Base-by-base conservation (phyloP, 1,139 yeast genomes). In the Nakaseomyces glabratus region DNA sequence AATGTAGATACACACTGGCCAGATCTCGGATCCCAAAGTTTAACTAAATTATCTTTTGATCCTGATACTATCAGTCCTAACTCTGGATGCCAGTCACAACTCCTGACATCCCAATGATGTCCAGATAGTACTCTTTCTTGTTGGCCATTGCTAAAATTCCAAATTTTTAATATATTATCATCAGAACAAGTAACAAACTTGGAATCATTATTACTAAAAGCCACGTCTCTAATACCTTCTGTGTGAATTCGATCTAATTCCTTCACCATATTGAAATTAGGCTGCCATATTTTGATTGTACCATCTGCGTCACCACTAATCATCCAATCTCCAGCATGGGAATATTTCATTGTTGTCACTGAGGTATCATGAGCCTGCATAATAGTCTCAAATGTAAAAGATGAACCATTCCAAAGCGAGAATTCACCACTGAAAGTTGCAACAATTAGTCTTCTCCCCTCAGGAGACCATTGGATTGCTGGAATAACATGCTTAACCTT, bases 281-380 rank as follows among this genome's bases (percentile, higher is more conserved):
- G 94, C 60, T 90, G 97, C 97, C 98, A 93, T 54, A 82, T 90
- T 62, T 90, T 90, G 50, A 90, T 71, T 8, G 70, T 68, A 20
- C 98, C 99, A 40, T 80, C 88, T 51, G 86, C 93, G 59, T 90
- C 98, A 24, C 95, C 95, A 51, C 93, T 78, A 22, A 90, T 65
- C 42, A 90, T 68, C 97, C 97, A 90, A 46, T 88, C 96, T 42
- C 86, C 96, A 44, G 81, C 81, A 56, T 86, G 94, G 8, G 93
- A 78, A 58, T 88, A 93, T 43, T 74, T 71, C 53, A 85, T 64
- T 1, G 93, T 68, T 20, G 90, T 69, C 21, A 90, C 81, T 0
- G 96, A 88, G 42, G 81, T 71, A 56, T 93, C 98, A 60, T 93
- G 98, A 1, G 98, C 97, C 63, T 90, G 98, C 93, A 88, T 90